A percentile compares a stretch with the other conserved stretches of the same genome.
phyloP scores from a whole-genome alignment of 2,329 filamentous ascomycete species.

The Pseudogymnoascus sp. region DNA sequence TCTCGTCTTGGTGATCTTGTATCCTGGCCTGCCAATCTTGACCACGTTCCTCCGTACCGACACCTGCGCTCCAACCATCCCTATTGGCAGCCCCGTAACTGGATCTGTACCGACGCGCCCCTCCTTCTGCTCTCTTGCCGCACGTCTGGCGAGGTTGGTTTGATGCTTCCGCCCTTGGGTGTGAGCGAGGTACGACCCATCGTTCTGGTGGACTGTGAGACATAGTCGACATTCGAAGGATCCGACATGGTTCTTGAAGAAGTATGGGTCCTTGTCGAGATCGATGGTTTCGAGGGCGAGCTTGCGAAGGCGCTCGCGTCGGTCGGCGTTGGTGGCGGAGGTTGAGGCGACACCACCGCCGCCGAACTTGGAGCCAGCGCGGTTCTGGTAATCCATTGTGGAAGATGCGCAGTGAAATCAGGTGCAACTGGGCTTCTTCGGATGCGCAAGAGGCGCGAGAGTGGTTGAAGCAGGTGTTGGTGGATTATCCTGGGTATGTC shows the following conservation, averaged over 20 bases:
- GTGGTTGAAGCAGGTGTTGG: background rate
- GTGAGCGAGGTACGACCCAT: conserved; percentile 96
- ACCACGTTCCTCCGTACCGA: conserved; percentile 71
- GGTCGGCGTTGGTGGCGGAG: conserved; percentile 90
- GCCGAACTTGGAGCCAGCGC: conserved; percentile 94
- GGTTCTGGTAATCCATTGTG: conserved; percentile 74
- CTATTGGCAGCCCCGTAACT: conserved; percentile 61
- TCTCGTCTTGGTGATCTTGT: conserved; percentile 94
- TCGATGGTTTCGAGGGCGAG: conserved; percentile 98
- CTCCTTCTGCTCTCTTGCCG: conserved; percentile 90
- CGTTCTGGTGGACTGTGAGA: conserved; percentile 96
- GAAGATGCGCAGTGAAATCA: background rate
- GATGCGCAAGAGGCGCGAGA: background rate
- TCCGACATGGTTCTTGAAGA: conserved; percentile 99
- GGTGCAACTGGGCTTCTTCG: background rate
- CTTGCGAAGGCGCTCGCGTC: conserved; percentile 92
- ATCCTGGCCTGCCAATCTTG: conserved; percentile 93
- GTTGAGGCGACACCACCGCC: conserved; percentile 93
- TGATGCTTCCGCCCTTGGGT: conserved; percentile 98
- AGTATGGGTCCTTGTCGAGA: conserved; percentile 98
- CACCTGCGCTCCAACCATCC: conserved; percentile 58
- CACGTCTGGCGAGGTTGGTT: conserved; percentile 91
- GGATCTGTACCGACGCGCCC: conserved; percentile 60
- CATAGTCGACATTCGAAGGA: conserved; percentile 97
- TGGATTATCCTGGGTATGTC: background rate